phyloP scores from a whole-genome alignment of 139 green algal genomes.

The Desmodesmus armatus region DNA sequence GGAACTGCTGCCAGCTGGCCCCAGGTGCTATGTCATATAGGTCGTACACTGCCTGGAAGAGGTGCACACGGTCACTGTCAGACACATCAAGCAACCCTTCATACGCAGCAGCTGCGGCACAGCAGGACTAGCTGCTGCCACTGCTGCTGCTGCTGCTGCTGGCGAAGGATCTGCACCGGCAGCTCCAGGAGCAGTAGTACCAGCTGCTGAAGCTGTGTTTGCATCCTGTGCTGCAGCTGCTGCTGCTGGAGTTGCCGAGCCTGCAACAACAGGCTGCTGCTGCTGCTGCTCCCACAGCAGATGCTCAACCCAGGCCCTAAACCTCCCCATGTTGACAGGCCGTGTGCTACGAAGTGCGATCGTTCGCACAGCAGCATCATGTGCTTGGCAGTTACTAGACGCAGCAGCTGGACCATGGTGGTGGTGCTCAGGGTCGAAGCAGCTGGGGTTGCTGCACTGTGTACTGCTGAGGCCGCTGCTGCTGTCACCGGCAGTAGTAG shows the following conservation, averaged over 20 bases:
- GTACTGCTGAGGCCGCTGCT: not conserved
- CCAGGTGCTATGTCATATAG: constrained; percentile 83
- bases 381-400: not conserved
- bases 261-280: no score
- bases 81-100: constrained; percentile 80
- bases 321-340: constrained; percentile 52
- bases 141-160: not conserved
- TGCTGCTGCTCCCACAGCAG: constrained; percentile 73
- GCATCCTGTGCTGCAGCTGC: not conserved
- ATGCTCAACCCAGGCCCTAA: constrained; percentile 67
- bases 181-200: not conserved
- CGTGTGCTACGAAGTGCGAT: constrained; percentile 48
- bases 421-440: not conserved
- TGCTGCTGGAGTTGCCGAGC: no score
- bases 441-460: not conserved
- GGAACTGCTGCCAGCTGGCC: constrained; percentile 55
- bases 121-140: not conserved
- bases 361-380: constrained; percentile 42
- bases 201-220: not conserved
- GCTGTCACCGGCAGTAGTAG: no score
- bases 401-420: not conserved
- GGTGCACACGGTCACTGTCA: constrained; percentile 57
- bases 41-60: constrained; percentile 86
- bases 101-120: constrained; percentile 77
- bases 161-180: not conserved